Evolutionary conservation across 768 basidiomycete species (phyloP), one percentile per base, ranked within the genome.

Genomic region (Leccinum boreale): DNA sequence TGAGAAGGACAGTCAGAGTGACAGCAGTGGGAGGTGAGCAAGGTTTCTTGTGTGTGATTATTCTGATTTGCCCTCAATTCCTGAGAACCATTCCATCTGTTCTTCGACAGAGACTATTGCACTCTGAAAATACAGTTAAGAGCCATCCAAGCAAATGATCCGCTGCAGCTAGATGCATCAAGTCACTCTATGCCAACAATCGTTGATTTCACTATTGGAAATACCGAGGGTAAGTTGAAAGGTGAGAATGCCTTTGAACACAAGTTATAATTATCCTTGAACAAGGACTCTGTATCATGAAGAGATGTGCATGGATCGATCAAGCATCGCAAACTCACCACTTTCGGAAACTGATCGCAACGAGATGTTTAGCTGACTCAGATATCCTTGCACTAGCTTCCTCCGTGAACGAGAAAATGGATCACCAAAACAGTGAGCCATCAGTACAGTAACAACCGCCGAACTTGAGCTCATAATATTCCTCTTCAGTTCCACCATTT

Each of bases 41-140:
- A 17, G 10, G 1, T 39, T 17, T 36, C 47, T 49, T 28, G 36
- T 26, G 17, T 53, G n/a, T 39, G 17, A 36, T 36, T 36, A 3
- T 11, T 7, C 59, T 62, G 28, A 58, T 57, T 11, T 45, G 21
- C 5, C 7, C 31, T 48, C 52, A 29, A 44, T 4, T 12, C n/a
- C 23, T 33, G 50, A 55, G 19, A 52, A 47, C 26, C 47, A 15
- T 28, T 26, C 33, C 33, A 33, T 33, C 12, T 33, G 4, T 33
- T 33, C 15, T 36, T 39, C 29, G 36, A 35, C 61, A 92, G 90
- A 67, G 83, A 92, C 68, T 92, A 92, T 65, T 80, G 80, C 3
- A 82, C 79, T 8, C 80, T 92, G 17, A 91, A 92, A 71, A 85
- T 83, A 60, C 77, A 78, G n/a, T 85, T 92, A 23, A 75, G 76